Evolutionary conservation across 352 stramenopile genomes (phyloP).

Genomic region (Phytophthora pistaciae): DNA sequence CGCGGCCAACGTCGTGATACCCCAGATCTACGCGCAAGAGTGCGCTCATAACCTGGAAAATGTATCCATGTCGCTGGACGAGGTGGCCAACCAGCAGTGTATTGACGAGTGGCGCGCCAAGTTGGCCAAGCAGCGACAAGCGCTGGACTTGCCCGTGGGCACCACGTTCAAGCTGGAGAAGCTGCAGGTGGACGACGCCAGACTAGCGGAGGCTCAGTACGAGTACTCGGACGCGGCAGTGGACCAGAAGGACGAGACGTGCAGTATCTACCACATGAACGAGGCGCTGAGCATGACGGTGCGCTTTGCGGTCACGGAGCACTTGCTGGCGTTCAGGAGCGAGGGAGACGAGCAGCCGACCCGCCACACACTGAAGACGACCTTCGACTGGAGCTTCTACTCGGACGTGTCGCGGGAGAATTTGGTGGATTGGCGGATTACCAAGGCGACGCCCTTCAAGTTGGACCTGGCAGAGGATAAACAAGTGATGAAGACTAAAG

Average conservation of each 20-base stretch:
- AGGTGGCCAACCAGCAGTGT: conserved; percentile 32
- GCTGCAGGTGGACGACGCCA: conserved; percentile 37
- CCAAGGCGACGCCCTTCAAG: conserved; percentile 41
- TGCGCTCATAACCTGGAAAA: conserved; percentile 8
- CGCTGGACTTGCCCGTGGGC: conserved; percentile 21
- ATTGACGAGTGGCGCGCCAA: conserved; percentile 38
- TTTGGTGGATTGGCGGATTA: conserved; percentile 53
- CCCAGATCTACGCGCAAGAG: conserved; percentile 29
- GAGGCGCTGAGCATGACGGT: conserved; percentile 51
- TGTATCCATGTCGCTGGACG: neutral
- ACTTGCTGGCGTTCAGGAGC: conserved; percentile 23
- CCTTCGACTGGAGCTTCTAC: conserved; percentile 56
- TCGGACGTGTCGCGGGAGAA: conserved; percentile 48
- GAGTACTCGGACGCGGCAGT: conserved; percentile 32
- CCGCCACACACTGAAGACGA: conserved; percentile 35
- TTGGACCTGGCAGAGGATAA: conserved; percentile 21
- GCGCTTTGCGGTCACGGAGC: conserved; percentile 45
- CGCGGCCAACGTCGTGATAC: conserved; percentile 35
- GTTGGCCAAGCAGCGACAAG: conserved; percentile 22
- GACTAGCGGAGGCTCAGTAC: conserved; percentile 46
- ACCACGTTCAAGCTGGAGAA: conserved; percentile 37
- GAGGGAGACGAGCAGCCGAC: conserved; percentile 18
- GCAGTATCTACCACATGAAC: conserved; percentile 52
- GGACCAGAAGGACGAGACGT: conserved; percentile 33
- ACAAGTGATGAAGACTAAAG: neutral